Base-by-base conservation (phyloP, 257 asterid genomes). In the Paulownia fortunei region DNA sequence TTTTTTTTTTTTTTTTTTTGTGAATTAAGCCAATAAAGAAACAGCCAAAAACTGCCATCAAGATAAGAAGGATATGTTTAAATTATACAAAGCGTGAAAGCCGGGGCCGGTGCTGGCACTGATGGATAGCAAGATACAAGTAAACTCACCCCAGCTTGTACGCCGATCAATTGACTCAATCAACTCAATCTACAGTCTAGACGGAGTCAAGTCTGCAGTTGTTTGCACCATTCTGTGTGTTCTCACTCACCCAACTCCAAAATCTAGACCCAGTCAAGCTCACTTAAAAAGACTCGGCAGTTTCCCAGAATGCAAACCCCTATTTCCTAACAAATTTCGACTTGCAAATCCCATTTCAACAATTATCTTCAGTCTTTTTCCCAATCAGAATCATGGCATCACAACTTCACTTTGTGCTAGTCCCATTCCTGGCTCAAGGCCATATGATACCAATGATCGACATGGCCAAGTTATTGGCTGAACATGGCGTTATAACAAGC, bases 361-460 rank as follows among this genome's bases (percentile, higher is more conserved):
- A 60, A 46, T n/a, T n/a, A n/a, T n/a, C n/a, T n/a, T n/a, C n/a
- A n/a, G n/a, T 37, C 8, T 30, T 61, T 10, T 23, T 26, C 9
- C 32, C 1, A 16, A 13, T 2, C 0, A 6, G 16, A 37, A 49
- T 2, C 61, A 77, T 70, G 81, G 59, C 67, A n/a, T n/a, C n/a
- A 3, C 36, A 72, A 12, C 84, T 77, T 55, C 97, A 89, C 66
- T 89, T 90, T 46, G 91, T 92, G 12, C 82, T 92, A 1, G 73
- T 90, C n/a, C 97, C 97, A 21, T 55, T 90, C 39, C 82, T 90
- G 64, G 91, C 96, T 19, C 97, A 87, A 15, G 97, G 97, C 79
- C 97, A 90, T 80, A 81, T 92, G 80, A 87, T 90, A 16, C 96
- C 97, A 0, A 92, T 90, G 96, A 83, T 90, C 19, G 97, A 92